These are phyloP conservation scores for Conringia planisiliqua DNA, from an alignment of 345 rosid genomes.

Conservation along the genomic window DNA sequence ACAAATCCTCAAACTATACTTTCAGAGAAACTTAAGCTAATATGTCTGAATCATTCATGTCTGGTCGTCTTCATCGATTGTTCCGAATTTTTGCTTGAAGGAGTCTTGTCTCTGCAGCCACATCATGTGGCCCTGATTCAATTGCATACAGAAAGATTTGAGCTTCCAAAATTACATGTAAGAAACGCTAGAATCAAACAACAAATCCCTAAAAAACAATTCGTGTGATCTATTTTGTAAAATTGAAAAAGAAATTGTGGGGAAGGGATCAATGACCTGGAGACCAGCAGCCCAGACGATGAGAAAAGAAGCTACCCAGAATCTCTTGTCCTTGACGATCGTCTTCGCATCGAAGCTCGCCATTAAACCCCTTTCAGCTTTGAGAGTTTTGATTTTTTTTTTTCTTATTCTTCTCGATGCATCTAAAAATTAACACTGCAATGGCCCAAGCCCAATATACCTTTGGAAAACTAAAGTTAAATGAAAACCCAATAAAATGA, in stretches of 20 bases:
- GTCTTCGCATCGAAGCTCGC: constrained; percentile 49
- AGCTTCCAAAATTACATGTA: not conserved
- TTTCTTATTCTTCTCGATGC: not conserved
- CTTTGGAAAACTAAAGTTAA: not conserved
- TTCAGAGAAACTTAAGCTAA: too few species aligned
- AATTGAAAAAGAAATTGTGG: not conserved
- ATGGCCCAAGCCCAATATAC: not conserved
- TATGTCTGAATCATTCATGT: constrained; percentile 11
- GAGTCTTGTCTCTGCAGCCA: constrained; percentile 89
- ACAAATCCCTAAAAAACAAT: not conserved
- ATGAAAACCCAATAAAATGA: too few species aligned
- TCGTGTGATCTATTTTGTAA: not conserved
- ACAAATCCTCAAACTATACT: too few species aligned
- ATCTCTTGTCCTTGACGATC: constrained; percentile 73
- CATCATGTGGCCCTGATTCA: constrained; percentile 78
- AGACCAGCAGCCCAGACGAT: constrained; percentile 91
- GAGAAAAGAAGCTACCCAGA: constrained; percentile 80
- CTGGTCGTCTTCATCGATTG: constrained; percentile 23
- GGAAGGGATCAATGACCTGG: constrained; percentile 54
- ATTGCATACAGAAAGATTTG: not conserved
- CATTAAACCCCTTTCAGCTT: constrained; percentile 40
- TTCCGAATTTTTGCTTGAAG: constrained; percentile 67
- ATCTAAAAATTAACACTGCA: not conserved
- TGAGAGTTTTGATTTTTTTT: not conserved
- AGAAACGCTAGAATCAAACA: not conserved